Base-by-base conservation (phyloP, 352 stramenopile species). In the Phytophthora quininea region DNA sequence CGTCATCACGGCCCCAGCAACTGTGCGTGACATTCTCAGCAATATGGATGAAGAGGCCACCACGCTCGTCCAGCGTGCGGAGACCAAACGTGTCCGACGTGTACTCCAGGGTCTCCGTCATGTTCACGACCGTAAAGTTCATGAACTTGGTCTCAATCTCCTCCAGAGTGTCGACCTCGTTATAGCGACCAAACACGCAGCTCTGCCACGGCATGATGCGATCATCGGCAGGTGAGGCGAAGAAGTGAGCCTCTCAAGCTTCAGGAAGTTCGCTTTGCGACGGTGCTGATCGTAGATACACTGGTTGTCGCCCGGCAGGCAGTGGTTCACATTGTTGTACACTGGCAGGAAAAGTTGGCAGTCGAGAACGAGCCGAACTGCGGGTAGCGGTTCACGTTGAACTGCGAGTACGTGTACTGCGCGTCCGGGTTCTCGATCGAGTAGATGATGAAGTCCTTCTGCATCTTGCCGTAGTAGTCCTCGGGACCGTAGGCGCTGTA, bases 211-310 rank as follows among this genome's bases (percentile, higher is more conserved):
- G 77, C 33, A 71, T 59, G 29, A 83, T 63, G 8, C 61, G 31
- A 6, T 72, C 67, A 45, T 83, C 74, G 3, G 46, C 35, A 9
- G 71, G 56, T 1, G 77, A 86, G 1, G 64, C 63, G 42, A 86
- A 81, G 58, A 82, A 80, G 49, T 78, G 69, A 3, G 74, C 74
- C 30, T 62, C 55, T 62, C 42, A 30, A 81, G 45, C 31, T 67
- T 77, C n/a, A 71, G 62, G 40, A 77, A 81, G 52, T 86, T 86
- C 49, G 27, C 11, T 37, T 73, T 73, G 38, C 74, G 74, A 1
- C 74, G 65, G 12, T 61, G 29, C 32, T 71, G 53, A 10, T 81
- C 58, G 10, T 64, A 37, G 10, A 52, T 38, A 30, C 50, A 63
- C n/a, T 63, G 32, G 11, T 64, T 38, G 7, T 58, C 45, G 4